Evolutionary conservation across 768 basidiomycete species (phyloP), one percentile per base, ranked within the genome.

Genomic region (Guyanaporus albipodus): DNA sequence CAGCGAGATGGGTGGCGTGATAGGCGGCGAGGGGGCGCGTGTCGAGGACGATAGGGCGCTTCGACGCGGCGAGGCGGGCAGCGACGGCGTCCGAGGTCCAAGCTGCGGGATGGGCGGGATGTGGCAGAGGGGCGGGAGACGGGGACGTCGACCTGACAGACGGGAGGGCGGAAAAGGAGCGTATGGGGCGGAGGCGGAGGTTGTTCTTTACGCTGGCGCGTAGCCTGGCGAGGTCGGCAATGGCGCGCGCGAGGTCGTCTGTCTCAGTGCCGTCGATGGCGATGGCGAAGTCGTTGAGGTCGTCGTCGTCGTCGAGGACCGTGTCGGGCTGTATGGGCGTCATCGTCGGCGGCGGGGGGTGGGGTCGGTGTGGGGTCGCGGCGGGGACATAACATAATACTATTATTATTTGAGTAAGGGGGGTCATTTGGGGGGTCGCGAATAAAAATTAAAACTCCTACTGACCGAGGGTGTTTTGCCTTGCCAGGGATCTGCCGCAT

Each of bases 121-220:
- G 54, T 74, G 79, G 62, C 81, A 81, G 24, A 69, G n/a, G n/a
- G n/a, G n/a, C 69, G 29, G 73, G 73, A 18, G 69, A 65, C 4
- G 82, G 74, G 38, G 77, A 79, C n/a, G n/a, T n/a, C n/a, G n/a
- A n/a, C n/a, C n/a, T n/a, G n/a, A n/a, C n/a, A n/a, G n/a, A n/a
- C 31, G 78, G 73, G 35, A 81, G 67, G n/a, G 71, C 61, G 36
- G 72, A 69, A 29, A 73, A 70, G 19, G 83, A 83, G 40, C 80
- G 78, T 46, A 91, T 84, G 23, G 90, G 89, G 18, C 89, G 77
- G 28, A 91, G 73, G 48, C 80, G 82, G 29, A 91, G 76, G 56
- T 91, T 91, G 66, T 80, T 75, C 67, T 83, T 79, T 3, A 91
- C 85, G 55, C 72, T 86, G 54, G 77, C 74, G 27, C 89, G 78